phyloP scores from a whole-genome alignment of 176 grass and related monocot genomes.

The Bolboschoenus planiculmis region DNA sequence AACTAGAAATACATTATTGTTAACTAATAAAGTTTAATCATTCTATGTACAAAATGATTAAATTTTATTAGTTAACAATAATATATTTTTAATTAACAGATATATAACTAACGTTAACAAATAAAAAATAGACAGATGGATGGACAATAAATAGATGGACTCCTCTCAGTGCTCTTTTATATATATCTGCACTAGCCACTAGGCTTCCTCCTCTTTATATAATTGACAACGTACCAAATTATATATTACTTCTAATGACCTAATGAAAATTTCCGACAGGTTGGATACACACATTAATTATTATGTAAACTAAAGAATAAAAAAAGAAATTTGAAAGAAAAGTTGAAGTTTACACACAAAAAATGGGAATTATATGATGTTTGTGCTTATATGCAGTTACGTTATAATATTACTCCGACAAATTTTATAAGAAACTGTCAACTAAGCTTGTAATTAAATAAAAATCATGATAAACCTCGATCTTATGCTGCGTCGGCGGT shows the following conservation, averaged over 20 bases:
- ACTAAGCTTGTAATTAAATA: background rate
- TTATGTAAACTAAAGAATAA: background rate
- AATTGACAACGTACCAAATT: background rate
- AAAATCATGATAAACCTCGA: conserved; percentile 43
- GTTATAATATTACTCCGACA: background rate
- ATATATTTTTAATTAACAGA: too few species aligned
- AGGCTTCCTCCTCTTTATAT: background rate
- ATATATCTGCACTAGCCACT: background rate
- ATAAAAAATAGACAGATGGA: too few species aligned
- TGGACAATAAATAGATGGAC: too few species aligned
- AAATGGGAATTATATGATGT: background rate
- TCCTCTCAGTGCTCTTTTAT: too few species aligned
- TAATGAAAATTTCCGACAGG: background rate
- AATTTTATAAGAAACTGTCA: background rate
- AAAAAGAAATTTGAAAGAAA: background rate
- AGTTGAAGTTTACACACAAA: background rate
- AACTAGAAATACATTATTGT: too few species aligned
- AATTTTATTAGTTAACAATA: too few species aligned
- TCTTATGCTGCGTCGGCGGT: conserved; percentile 36
- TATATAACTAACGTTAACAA: too few species aligned
- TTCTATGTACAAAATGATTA: too few species aligned
- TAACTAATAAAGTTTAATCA: too few species aligned
- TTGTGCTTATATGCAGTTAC: background rate
- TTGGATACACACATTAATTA: background rate
- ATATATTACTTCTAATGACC: background rate